Evolutionary conservation across 176 grass and related monocot species (phyloP).

Genomic region (Thinopyrum elongatum): DNA sequence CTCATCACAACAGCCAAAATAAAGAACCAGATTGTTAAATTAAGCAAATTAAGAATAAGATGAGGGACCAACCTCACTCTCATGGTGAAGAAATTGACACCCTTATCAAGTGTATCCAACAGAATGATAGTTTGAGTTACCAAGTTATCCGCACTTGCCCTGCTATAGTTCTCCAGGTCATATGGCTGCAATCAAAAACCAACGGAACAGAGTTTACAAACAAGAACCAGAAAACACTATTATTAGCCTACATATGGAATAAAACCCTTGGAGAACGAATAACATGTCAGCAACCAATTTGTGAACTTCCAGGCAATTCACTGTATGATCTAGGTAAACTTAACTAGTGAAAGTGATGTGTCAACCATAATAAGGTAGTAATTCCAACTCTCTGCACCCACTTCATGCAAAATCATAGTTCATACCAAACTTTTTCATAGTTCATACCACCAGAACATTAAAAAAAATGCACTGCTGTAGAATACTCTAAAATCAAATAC

Average conservation of each 20-base stretch:
- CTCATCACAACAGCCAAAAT: not conserved
- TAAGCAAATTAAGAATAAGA: not conserved
- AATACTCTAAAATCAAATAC: not conserved
- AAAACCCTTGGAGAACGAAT: not conserved
- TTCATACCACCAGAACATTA: not conserved
- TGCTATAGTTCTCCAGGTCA: slow-evolving; percentile 43
- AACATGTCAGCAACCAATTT: not conserved
- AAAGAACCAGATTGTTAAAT: not conserved
- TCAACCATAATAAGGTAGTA: not conserved
- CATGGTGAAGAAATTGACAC: slow-evolving; percentile 81
- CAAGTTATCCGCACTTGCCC: slow-evolving; percentile 68
- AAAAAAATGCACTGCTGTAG: not conserved
- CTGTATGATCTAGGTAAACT: not conserved
- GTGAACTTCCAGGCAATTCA: not conserved
- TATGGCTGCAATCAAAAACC: slow-evolving; percentile 39
- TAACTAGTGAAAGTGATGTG: not conserved
- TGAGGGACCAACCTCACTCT: slow-evolving; percentile 67
- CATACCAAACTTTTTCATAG: not conserved
- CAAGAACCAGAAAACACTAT: not conserved
- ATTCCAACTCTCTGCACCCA: not conserved
- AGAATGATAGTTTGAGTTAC: slow-evolving; percentile 83
- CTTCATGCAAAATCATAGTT: not conserved
- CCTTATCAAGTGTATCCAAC: slow-evolving; percentile 80
- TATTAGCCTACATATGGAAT: not conserved
- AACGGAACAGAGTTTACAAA: not conserved